phyloP scores from a whole-genome alignment of 2,329 filamentous ascomycete species.

The Xylaria hypoxylon region DNA sequence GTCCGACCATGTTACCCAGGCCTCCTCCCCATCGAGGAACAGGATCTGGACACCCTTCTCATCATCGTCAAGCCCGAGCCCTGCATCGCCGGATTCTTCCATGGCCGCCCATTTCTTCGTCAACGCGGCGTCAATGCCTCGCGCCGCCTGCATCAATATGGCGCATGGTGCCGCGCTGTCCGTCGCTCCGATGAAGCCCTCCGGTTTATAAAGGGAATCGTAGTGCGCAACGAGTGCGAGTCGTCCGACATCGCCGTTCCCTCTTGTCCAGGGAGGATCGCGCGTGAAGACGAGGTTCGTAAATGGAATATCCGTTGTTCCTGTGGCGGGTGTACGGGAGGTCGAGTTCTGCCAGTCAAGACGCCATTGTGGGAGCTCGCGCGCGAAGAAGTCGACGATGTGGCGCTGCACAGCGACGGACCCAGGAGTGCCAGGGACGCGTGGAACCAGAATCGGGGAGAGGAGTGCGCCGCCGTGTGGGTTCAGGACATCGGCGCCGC shows the following conservation, averaged over 20 bases:
- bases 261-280: slow-evolving; percentile 82
- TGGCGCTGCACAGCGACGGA: slow-evolving; percentile 79
- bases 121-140: slow-evolving; percentile 82
- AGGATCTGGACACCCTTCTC: slow-evolving; percentile 89
- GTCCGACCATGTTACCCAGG: slow-evolving; percentile 82
- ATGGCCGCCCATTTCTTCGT: slow-evolving; percentile 85
- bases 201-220: slow-evolving; percentile 82
- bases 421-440: slow-evolving; percentile 87
- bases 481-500: slow-evolving; percentile 80
- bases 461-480: slow-evolving; percentile 80
- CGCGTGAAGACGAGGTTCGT: slow-evolving; percentile 86
- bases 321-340: slow-evolving; percentile 80
- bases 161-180: slow-evolving; percentile 96
- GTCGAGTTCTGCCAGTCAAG: slow-evolving; percentile 92
- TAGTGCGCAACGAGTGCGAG: slow-evolving; percentile 94
- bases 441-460: slow-evolving; percentile 85
- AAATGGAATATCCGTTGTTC: slow-evolving; percentile 80
- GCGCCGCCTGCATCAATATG: slow-evolving; percentile 87
- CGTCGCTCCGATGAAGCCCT: slow-evolving; percentile 91
- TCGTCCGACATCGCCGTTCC: slow-evolving; percentile 78
- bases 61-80: slow-evolving; percentile 73
- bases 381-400: slow-evolving; percentile 84
- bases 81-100: slow-evolving; percentile 66
- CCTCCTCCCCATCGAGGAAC: slow-evolving; percentile 93
- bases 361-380: slow-evolving; percentile 80